phyloP scores from a whole-genome alignment of 2,329 filamentous ascomycete genomes.

The Pestalotiopsis sp. region DNA sequence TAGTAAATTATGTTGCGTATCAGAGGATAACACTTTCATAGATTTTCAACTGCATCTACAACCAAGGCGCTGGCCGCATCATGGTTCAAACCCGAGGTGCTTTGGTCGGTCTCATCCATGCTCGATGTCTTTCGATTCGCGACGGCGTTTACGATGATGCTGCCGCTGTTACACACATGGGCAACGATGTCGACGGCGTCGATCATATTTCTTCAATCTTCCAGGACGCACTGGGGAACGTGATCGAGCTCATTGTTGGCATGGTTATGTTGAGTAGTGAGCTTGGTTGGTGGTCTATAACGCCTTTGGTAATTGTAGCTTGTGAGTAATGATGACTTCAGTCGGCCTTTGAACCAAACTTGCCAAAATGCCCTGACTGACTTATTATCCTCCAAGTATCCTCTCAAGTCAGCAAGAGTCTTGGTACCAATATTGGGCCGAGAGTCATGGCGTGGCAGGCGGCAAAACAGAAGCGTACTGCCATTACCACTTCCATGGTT shows the following conservation, averaged over 20 bases:
- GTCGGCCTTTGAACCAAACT: neutral
- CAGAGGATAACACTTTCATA: neutral
- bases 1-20: neutral
- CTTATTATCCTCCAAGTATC: neutral
- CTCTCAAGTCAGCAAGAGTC: neutral
- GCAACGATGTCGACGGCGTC: constrained; percentile 4
- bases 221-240: neutral
- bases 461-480: constrained; percentile 6
- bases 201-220: neutral
- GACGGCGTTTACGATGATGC: constrained; percentile 10
- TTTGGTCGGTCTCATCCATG: constrained; percentile 9
- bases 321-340: neutral
- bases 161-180: constrained; percentile 13
- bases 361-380: neutral
- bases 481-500: constrained; percentile 7
- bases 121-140: constrained; percentile 9
- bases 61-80: neutral
- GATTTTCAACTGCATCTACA: constrained; percentile 1
- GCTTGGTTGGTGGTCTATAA: constrained; percentile 11
- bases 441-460: neutral
- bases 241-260: constrained; percentile 1
- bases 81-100: constrained; percentile 4
- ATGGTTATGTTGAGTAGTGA: constrained; percentile 5
- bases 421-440: neutral
- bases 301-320: neutral